Evolutionary conservation across 768 basidiomycete species (phyloP).

Genomic region (Boletus rubescentipes): DNA sequence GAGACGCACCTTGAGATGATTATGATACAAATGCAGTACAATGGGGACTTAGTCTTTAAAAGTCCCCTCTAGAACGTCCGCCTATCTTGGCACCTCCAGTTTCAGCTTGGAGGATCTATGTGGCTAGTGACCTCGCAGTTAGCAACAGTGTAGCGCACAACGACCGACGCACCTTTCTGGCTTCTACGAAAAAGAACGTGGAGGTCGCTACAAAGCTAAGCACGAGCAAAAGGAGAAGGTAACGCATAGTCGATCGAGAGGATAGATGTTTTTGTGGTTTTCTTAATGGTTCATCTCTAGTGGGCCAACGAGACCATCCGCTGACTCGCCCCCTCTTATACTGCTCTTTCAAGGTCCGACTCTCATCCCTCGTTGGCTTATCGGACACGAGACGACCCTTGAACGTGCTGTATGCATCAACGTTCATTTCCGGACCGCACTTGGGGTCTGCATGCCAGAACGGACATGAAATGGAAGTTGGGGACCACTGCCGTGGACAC

Average conservation of each 20-base stretch:
- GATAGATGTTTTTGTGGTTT: conserved; percentile 7
- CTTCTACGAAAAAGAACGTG: conserved; percentile 33
- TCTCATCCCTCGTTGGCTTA: background rate
- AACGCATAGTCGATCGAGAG: conserved; percentile 17
- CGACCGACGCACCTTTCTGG: conserved; percentile 23
- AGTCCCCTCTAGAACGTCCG: conserved; percentile 20
- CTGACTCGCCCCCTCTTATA: conserved; percentile 22
- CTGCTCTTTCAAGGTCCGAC: conserved; percentile 25
- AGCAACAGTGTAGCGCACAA: background rate
- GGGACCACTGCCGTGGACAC: background rate
- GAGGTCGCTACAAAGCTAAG: conserved; percentile 29
- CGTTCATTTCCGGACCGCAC: conserved; percentile 24
- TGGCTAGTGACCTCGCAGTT: conserved; percentile 16
- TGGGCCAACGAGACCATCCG: conserved; percentile 20
- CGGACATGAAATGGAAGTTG: conserved; percentile 19
- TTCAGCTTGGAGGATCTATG: conserved; percentile 16
- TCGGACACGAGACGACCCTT: conserved; percentile 23
- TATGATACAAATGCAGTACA: conserved; percentile 24
- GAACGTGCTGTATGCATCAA: conserved; percentile 18
- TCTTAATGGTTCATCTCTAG: conserved; percentile 28
- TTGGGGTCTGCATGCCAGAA: conserved; percentile 3
- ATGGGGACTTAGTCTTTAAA: conserved; percentile 28
- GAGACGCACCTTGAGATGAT: conserved; percentile 13
- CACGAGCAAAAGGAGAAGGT: conserved; percentile 28
- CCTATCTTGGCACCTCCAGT: background rate